These are phyloP conservation scores for Xylaria sp. DNA, from an alignment of 2,329 filamentous ascomycete species.

Conservation along the genomic window DNA sequence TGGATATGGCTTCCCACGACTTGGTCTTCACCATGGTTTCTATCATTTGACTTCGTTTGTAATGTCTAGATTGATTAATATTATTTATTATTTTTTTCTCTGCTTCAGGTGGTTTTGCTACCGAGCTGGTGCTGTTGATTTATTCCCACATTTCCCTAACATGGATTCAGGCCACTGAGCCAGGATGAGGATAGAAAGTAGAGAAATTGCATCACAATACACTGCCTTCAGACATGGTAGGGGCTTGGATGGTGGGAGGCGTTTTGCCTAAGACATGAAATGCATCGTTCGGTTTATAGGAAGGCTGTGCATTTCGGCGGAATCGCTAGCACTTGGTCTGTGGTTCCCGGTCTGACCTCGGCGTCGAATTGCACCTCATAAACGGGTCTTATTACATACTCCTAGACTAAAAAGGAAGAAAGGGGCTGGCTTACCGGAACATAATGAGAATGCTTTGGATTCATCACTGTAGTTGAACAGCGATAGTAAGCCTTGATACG, in stretches of 20 bases:
- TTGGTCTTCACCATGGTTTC: not conserved
- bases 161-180: not conserved
- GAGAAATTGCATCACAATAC: too few relatives aligned
- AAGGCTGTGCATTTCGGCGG: not conserved
- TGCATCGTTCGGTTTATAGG: not conserved
- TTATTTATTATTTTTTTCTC: not conserved
- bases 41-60: slow-evolving; percentile 1
- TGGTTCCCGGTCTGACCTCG: not conserved
- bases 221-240: not conserved
- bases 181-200: too few relatives aligned
- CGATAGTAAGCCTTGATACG: too few relatives aligned
- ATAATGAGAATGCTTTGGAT: not conserved
- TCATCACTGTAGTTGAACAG: not conserved
- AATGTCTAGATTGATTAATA: slow-evolving; percentile 32
- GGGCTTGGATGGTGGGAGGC: not conserved
- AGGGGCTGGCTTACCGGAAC: not conserved
- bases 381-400: not conserved
- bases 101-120: not conserved
- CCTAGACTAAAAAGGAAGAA: not conserved
- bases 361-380: not conserved
- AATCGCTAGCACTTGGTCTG: not conserved
- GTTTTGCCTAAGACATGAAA: not conserved
- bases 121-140: not conserved
- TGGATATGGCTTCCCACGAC: not conserved
- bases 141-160: too few relatives aligned